Percentiles rank a stretch among this genome's conserved stretches.
Conservation (phyloP, 306 rosid species). For the Cicer judaicum region DNA sequence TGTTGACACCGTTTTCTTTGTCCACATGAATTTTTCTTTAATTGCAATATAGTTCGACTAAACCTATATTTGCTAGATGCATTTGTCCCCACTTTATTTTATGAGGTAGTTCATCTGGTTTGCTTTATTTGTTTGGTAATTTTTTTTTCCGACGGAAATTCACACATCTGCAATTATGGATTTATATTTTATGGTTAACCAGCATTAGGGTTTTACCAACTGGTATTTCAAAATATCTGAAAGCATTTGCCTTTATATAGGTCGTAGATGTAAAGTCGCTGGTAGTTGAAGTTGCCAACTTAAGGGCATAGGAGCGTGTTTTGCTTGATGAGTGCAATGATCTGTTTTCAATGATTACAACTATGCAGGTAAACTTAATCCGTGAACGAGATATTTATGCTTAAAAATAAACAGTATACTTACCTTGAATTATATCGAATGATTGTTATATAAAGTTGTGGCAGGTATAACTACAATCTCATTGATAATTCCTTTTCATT, state of each 20-base stretch:
- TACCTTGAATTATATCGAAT: slow-evolving; percentile 31
- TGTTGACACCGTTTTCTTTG: not conserved
- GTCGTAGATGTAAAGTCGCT: slow-evolving; percentile 71
- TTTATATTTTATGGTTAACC: slow-evolving; percentile 1
- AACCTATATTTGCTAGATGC: not conserved
- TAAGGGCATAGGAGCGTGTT: slow-evolving; percentile 72
- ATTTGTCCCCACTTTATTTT: slow-evolving; percentile 1
- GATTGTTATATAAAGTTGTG: slow-evolving; percentile 25
- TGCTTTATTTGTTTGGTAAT: slow-evolving; percentile 20
- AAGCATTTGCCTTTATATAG: slow-evolving; percentile 59
- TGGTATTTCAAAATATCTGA: slow-evolving; percentile 26
- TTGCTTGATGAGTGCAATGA: slow-evolving; percentile 80
- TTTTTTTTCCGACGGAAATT: not conserved
- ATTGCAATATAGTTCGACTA: not conserved
- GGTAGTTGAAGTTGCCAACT: slow-evolving; percentile 67
- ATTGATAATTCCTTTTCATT: slow-evolving; percentile 34
- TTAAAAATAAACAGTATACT: not conserved
- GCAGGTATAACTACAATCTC: slow-evolving; percentile 1
- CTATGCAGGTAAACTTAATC: slow-evolving; percentile 68
- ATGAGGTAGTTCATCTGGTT: not conserved
- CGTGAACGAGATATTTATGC: not conserved
- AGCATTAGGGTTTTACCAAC: not conserved
- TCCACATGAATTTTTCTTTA: not conserved
- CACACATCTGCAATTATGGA: not conserved
- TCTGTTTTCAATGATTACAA: slow-evolving; percentile 67